These are phyloP conservation scores for Kodamaea kaohsiungensis DNA, from an alignment of 805 yeast genomes.

Conservation along the genomic window DNA sequence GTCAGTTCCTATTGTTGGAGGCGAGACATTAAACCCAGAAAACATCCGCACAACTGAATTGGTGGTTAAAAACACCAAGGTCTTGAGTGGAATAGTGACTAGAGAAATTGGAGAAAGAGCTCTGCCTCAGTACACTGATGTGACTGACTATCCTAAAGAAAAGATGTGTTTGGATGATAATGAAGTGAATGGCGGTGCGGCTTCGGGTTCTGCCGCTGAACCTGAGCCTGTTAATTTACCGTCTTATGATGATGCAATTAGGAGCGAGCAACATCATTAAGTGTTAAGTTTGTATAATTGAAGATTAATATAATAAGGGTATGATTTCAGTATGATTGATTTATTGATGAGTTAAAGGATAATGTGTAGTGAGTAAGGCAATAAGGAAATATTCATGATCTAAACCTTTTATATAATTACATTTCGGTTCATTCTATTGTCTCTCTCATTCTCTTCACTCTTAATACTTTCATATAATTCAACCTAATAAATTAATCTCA, in stretches of 20 bases:
- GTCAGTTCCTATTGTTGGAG: constrained; percentile 8
- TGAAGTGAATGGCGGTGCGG: constrained; percentile 6
- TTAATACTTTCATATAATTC: too few relatives aligned
- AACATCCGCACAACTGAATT: constrained; percentile 2
- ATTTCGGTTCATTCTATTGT: too few relatives aligned
- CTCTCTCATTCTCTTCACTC: too few relatives aligned
- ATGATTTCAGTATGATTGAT: too few relatives aligned
- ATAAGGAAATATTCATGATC: too few relatives aligned
- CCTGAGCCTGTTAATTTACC: constrained; percentile 20
- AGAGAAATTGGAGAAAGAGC: constrained; percentile 4
- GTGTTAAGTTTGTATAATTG: too few relatives aligned
- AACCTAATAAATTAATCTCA: too few relatives aligned
- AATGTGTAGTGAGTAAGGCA: too few relatives aligned
- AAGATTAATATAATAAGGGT: too few relatives aligned
- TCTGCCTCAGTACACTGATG: neutral
- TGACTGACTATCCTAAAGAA: neutral
- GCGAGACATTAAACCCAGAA: neutral
- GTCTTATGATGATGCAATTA: constrained; percentile 36
- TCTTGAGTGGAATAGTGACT: constrained; percentile 34
- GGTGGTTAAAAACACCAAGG: constrained; percentile 23
- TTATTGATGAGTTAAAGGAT: too few relatives aligned
- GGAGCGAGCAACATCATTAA: neutral
- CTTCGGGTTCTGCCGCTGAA: neutral
- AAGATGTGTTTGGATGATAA: constrained; percentile 9
- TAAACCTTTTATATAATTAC: too few relatives aligned